phyloP scores from a whole-genome alignment of 306 rosid species.

The Abrus pulchellus region DNA sequence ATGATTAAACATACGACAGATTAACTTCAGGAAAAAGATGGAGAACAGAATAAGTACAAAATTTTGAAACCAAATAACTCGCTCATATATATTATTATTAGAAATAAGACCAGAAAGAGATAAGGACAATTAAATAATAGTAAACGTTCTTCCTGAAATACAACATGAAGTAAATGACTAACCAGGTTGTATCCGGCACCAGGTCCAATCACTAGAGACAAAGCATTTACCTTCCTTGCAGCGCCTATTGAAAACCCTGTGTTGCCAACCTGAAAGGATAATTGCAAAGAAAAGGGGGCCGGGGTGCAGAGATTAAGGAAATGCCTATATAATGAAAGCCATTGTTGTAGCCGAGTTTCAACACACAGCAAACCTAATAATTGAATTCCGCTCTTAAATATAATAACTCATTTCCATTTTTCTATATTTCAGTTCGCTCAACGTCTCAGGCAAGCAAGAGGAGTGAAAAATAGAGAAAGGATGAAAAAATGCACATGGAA shows the following conservation, averaged over 20 bases:
- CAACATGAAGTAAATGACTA: slow-evolving; percentile 46
- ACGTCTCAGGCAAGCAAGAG: slow-evolving; percentile 34
- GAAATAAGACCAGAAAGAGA: slow-evolving; percentile 2
- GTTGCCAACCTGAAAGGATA: slow-evolving; percentile 67
- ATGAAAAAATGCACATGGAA: background rate
- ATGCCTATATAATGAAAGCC: slow-evolving; percentile 40
- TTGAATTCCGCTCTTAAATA: slow-evolving; percentile 22
- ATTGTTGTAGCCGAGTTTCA: slow-evolving; percentile 39
- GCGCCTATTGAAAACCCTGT: slow-evolving; percentile 85
- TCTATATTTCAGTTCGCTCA: slow-evolving; percentile 27
- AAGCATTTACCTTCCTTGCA: slow-evolving; percentile 69
- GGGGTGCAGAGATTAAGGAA: slow-evolving; percentile 41
- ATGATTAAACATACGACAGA: background rate
- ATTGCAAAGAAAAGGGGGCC: slow-evolving; percentile 29
- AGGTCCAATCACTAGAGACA: slow-evolving; percentile 89
- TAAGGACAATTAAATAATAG: slow-evolving; percentile 27
- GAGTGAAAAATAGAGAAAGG: background rate
- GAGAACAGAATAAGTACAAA: slow-evolving; percentile 19
- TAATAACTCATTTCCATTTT: slow-evolving; percentile 39
- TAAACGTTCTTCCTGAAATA: slow-evolving; percentile 21
- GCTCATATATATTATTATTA: slow-evolving; percentile 18
- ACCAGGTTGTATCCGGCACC: slow-evolving; percentile 98
- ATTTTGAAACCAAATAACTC: slow-evolving; percentile 33
- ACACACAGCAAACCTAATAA: slow-evolving; percentile 36
- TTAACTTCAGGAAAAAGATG: background rate